Evolutionary conservation across 1,284 basidiomycete species (phyloP).

Genomic region (Pyrrhoderma noxium): DNA sequence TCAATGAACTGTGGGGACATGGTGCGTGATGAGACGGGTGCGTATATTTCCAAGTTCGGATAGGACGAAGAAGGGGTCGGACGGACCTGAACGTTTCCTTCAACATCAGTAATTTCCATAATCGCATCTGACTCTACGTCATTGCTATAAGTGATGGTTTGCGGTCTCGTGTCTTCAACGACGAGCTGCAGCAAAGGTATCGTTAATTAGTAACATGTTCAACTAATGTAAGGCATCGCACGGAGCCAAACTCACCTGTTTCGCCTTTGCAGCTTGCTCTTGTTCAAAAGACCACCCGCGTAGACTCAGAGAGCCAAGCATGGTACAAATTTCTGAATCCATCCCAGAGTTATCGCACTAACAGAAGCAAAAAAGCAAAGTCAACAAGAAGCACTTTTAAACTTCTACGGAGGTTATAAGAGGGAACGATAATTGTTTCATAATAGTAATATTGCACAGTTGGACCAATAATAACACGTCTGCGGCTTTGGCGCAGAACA

Average conservation of each 20-base stretch:
- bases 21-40: background rate
- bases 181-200: background rate
- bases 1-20: slow-evolving; percentile 10
- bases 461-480: background rate
- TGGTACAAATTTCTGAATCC: slow-evolving; percentile 12
- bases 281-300: slow-evolving; percentile 3
- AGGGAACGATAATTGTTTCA: too few species aligned
- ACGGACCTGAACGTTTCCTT: slow-evolving; percentile 17
- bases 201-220: too few species aligned
- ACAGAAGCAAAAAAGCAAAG: background rate
- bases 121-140: background rate
- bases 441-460: too few species aligned
- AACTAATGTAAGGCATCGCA: too few species aligned
- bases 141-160: background rate
- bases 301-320: slow-evolving; percentile 15
- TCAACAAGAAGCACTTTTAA: background rate
- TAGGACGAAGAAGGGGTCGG: background rate
- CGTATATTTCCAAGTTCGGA: slow-evolving; percentile 4
- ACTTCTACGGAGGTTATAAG: too few species aligned
- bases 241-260: slow-evolving; percentile 5
- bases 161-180: background rate
- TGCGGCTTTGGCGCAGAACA: background rate
- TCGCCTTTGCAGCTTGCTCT: background rate
- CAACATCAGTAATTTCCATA: slow-evolving; percentile 9
- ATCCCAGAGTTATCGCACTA: slow-evolving; percentile 3